Conservation (phyloP, 192 early-diverging fungal species). For the Lobosporangium transversale region DNA sequence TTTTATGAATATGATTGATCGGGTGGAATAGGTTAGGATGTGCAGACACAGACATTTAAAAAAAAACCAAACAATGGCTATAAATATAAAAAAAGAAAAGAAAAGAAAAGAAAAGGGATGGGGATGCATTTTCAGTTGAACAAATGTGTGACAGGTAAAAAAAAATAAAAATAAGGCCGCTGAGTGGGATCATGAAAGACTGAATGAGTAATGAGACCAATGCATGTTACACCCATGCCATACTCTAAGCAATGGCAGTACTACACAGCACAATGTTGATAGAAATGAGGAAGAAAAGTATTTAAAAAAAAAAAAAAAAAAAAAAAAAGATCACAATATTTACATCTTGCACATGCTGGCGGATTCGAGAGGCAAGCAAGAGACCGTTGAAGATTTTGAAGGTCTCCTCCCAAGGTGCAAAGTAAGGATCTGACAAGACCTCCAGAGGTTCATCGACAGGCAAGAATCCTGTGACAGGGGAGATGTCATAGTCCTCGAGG, state of each 20-base stretch:
- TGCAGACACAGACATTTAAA: neutral
- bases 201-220: no score
- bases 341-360: conserved; percentile 76
- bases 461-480: conserved; percentile 86
- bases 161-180: neutral
- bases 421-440: conserved; percentile 80
- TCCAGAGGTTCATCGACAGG: conserved; percentile 79
- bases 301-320: neutral
- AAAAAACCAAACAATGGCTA: no score
- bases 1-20: neutral
- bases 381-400: conserved; percentile 82
- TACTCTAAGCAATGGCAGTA: no score
- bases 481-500: conserved; percentile 86
- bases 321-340: conserved; percentile 8
- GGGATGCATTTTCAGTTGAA: neutral
- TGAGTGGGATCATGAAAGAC: neutral
- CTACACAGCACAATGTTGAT: no score
- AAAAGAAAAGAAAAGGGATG: neutral
- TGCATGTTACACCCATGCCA: no score
- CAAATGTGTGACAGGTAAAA: no score
- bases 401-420: conserved; percentile 86
- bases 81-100: no score
- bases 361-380: conserved; percentile 73
- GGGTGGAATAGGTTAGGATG: neutral
- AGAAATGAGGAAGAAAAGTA: neutral